These are phyloP conservation scores for Cryomyces minteri DNA, from an alignment of 495 filamentous ascomycete genomes.

Conservation along the genomic window DNA sequence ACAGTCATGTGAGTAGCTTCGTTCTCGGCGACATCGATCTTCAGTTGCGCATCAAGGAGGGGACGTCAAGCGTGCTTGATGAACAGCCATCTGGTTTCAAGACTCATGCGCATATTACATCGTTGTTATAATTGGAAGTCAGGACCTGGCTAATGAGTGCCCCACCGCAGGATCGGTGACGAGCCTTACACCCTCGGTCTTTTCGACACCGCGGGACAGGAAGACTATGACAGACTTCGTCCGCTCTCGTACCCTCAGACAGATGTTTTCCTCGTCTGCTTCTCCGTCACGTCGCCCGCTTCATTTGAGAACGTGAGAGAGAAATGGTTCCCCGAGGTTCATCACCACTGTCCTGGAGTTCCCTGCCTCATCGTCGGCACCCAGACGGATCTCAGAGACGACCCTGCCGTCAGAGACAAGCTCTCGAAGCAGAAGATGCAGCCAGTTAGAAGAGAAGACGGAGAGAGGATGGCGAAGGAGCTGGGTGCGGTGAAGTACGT, in stretches of 20 bases:
- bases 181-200: constrained; percentile 95
- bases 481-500: constrained; percentile 95
- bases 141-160: not conserved
- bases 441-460: constrained; percentile 79
- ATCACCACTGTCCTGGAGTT: constrained; percentile 95
- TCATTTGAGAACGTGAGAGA: constrained; percentile 98
- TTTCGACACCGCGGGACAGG: constrained; percentile 97
- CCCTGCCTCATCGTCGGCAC: constrained; percentile 97
- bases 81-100: no score
- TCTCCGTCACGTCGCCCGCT: constrained; percentile 95
- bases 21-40: no score
- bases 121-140: not conserved
- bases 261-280: constrained; percentile 97
- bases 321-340: constrained; percentile 98
- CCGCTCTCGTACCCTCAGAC: constrained; percentile 96
- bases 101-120: no score
- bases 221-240: constrained; percentile 95
- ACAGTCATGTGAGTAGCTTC: constrained; percentile 77
- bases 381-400: constrained; percentile 89
- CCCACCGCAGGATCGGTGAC: constrained; percentile 70
- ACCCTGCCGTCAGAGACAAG: constrained; percentile 76
- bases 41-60: no score
- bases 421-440: constrained; percentile 87
- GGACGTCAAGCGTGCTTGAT: no score
- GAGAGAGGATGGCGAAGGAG: constrained; percentile 91